Conservation (phyloP, 768 basidiomycete genomes). For the Ephemerocybe angulata region DNA sequence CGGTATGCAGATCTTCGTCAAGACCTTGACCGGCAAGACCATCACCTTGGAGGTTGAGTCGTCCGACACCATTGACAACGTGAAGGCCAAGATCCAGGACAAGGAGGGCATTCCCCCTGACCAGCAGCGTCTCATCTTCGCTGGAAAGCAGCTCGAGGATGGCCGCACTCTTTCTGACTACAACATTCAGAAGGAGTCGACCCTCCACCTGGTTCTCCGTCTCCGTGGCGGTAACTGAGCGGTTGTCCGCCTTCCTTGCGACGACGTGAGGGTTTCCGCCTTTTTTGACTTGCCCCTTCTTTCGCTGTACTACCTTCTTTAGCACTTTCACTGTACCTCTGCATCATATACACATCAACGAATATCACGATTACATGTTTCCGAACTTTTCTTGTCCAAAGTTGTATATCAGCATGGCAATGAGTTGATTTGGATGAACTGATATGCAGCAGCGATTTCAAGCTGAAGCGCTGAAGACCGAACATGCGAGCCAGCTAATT, state of each 20-base stretch:
- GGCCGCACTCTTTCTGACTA: conserved; percentile 76
- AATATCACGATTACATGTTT: too few relatives aligned
- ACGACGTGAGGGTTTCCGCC: neutral
- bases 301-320: neutral
- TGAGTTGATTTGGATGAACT: neutral
- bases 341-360: too few relatives aligned
- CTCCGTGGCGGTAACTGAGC: conserved; percentile 70
- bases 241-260: too few relatives aligned
- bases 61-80: conserved; percentile 73
- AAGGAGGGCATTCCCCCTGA: conserved; percentile 82
- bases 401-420: too few relatives aligned
- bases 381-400: too few relatives aligned
- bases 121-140: conserved; percentile 77
- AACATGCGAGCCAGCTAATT: too few relatives aligned
- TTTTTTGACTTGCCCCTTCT: neutral
- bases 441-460: too few relatives aligned
- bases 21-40: conserved; percentile 72
- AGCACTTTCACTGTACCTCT: too few relatives aligned
- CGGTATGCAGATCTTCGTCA: conserved; percentile 71
- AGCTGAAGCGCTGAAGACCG: too few relatives aligned
- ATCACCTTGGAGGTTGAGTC: conserved; percentile 76
- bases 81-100: conserved; percentile 75
- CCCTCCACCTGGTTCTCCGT: conserved; percentile 72
- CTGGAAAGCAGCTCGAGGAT: conserved; percentile 77
- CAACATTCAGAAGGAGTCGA: conserved; percentile 74